A percentile compares a stretch with the other conserved stretches of the same genome.
phyloP scores from a whole-genome alignment of 2,329 filamentous ascomycete species.

The Apiospora kogelbergensis region DNA sequence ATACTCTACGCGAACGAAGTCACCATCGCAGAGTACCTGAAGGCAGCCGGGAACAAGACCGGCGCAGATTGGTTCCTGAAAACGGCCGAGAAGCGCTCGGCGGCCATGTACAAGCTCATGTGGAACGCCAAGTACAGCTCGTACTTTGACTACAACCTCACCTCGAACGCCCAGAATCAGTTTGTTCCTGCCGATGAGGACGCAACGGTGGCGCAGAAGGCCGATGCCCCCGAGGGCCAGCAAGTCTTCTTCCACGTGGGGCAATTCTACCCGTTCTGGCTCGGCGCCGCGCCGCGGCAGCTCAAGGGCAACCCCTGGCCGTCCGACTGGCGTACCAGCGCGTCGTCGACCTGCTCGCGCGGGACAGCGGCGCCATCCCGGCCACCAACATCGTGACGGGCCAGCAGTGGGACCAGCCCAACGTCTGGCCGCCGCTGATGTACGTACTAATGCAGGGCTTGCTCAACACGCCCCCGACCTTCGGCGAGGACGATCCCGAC shows the following conservation, averaged over 20 bases:
- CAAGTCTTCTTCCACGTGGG: conserved; percentile 59
- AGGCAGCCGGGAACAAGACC: conserved; percentile 48
- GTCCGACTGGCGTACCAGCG: conserved; percentile 55
- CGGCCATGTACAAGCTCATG: conserved; percentile 62
- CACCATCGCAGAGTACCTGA: conserved; percentile 55
- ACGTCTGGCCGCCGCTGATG: conserved; percentile 68
- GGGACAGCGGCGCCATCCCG: conserved; percentile 56
- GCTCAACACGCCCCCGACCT: conserved; percentile 57
- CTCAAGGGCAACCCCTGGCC: conserved; percentile 60
- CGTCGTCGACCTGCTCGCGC: conserved; percentile 52
- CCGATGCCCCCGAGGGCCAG: conserved; percentile 50
- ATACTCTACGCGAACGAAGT: conserved; percentile 67
- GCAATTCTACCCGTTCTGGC: conserved; percentile 71
- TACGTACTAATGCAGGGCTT: conserved; percentile 64
- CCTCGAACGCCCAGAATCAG: conserved; percentile 53
- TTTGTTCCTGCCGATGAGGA: conserved; percentile 52
- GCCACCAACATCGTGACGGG: conserved; percentile 61
- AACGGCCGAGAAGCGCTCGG: conserved; percentile 52
- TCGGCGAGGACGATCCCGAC: conserved; percentile 51
- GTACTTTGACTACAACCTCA: conserved; percentile 72
- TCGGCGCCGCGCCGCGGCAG: conserved; percentile 57
- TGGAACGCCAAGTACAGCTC: conserved; percentile 63
- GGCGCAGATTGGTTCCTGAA: conserved; percentile 49
- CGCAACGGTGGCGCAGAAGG: conserved; percentile 39
- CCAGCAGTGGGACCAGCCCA: conserved; percentile 71